A percentile compares a stretch with the other conserved stretches of the same genome.
Evolutionary conservation across 805 yeast species (phyloP).

Genomic region (Ogataea parapolymorpha): DNA sequence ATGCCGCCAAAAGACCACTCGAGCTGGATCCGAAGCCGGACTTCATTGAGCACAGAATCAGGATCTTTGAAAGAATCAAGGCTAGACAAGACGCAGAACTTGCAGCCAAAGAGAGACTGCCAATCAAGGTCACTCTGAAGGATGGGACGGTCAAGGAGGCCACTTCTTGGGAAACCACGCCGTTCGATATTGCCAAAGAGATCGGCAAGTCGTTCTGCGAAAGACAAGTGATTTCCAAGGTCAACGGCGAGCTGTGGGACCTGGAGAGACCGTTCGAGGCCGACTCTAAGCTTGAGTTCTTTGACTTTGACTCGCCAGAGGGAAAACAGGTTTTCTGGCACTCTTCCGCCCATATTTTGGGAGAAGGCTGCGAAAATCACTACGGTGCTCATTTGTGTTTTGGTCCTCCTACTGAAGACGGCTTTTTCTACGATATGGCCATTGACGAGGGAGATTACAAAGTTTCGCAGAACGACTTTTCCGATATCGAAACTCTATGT

Average conservation of each 20-base stretch:
- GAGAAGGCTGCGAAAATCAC: conserved; percentile 97
- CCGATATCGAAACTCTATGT: conserved; percentile 78
- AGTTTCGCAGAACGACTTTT: conserved; percentile 80
- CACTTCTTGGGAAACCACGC: conserved; percentile 84
- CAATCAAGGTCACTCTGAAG: conserved; percentile 77
- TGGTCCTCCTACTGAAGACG: conserved; percentile 98
- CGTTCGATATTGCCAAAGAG: conserved; percentile 75
- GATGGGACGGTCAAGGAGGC: conserved; percentile 83
- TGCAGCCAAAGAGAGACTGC: conserved; percentile 52
- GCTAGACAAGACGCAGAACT: conserved; percentile 70
- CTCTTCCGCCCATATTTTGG: conserved; percentile 95
- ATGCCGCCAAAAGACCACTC: conserved; percentile 38
- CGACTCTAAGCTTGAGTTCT: conserved; percentile 66
- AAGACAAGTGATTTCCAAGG: conserved; percentile 86
- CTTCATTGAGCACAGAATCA: conserved; percentile 75
- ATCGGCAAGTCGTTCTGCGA: conserved; percentile 88
- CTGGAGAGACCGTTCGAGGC: conserved; percentile 87
- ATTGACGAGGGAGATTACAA: conserved; percentile 71
- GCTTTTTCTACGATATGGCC: conserved; percentile 95
- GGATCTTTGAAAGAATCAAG: conserved; percentile 76
- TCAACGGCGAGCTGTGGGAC: conserved; percentile 91
- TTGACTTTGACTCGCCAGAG: conserved; percentile 90
- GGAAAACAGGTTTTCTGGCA: conserved; percentile 98
- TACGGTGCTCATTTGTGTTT: conserved; percentile 88
- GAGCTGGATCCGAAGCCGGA: conserved; percentile 75